Conservation (phyloP, 2,329 filamentous ascomycete species). For the Karstenula rhodostoma region DNA sequence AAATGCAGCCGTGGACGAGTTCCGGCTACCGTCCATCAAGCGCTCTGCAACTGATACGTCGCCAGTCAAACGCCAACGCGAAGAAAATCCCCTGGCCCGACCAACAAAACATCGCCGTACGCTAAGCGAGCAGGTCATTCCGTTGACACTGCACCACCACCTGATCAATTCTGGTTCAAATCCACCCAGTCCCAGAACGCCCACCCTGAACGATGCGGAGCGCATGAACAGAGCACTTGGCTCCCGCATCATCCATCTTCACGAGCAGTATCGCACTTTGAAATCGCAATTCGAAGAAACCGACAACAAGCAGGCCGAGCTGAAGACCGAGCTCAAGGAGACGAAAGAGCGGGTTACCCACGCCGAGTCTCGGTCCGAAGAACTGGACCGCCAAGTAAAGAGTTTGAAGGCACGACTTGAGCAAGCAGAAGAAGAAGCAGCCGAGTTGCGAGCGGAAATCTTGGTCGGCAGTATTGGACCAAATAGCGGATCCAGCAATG, state of each 20-base stretch:
- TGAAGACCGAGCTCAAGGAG: background rate
- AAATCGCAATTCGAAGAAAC: background rate
- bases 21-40: constrained; percentile 23
- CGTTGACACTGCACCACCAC: constrained; percentile 13
- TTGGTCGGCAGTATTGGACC: background rate
- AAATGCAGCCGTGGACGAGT: constrained; percentile 15
- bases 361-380: background rate
- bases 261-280: constrained; percentile 23
- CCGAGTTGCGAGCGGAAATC: constrained; percentile 1
- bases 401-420: background rate
- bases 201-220: constrained; percentile 22
- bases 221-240: constrained; percentile 30
- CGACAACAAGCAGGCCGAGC: background rate
- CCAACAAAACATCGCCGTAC: constrained; percentile 25
- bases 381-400: background rate
- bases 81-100: constrained; percentile 25
- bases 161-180: constrained; percentile 20
- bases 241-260: constrained; percentile 29
- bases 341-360: background rate
- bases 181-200: constrained; percentile 22
- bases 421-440: background rate
- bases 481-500: background rate
- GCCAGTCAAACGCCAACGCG: constrained; percentile 33
- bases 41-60: constrained; percentile 30
- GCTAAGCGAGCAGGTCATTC: constrained; percentile 30